Percentiles rank a stretch among this genome's conserved stretches.
These are phyloP conservation scores for Fonsecaea pugnacius DNA, from an alignment of 2,329 filamentous ascomycete species.

Conservation along the genomic window DNA sequence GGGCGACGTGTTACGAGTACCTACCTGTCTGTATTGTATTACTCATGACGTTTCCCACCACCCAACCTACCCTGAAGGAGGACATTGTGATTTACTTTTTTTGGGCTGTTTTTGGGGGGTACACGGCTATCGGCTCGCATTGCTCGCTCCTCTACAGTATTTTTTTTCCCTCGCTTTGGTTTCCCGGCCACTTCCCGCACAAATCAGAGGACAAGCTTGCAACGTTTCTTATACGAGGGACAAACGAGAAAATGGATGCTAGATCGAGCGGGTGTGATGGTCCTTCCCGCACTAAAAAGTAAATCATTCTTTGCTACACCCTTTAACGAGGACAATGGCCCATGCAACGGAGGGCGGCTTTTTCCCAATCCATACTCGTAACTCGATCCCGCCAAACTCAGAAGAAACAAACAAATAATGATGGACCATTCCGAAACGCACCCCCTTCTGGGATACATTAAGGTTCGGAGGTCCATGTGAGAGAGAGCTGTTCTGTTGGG, in stretches of 20 bases:
- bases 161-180: neutral
- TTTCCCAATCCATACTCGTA: neutral
- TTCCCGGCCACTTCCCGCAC: conserved; percentile 11
- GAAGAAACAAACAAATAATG: too few species aligned
- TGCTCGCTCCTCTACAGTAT: neutral
- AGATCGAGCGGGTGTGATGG: neutral
- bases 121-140: neutral
- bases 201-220: neutral
- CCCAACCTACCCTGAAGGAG: neutral
- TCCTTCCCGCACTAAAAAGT: neutral
- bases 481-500: too few species aligned
- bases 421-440: too few species aligned
- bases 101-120: too few species aligned
- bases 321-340: neutral
- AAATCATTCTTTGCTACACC: neutral
- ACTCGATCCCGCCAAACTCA: too few species aligned
- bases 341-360: neutral
- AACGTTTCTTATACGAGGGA: neutral
- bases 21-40: too few species aligned
- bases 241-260: neutral
- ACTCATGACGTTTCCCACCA: neutral
- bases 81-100: neutral
- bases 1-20: too few species aligned
- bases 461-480: too few species aligned
- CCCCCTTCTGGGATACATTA: too few species aligned